Base-by-base conservation (phyloP, 768 basidiomycete species). In the Paxillus rubicundulus region DNA sequence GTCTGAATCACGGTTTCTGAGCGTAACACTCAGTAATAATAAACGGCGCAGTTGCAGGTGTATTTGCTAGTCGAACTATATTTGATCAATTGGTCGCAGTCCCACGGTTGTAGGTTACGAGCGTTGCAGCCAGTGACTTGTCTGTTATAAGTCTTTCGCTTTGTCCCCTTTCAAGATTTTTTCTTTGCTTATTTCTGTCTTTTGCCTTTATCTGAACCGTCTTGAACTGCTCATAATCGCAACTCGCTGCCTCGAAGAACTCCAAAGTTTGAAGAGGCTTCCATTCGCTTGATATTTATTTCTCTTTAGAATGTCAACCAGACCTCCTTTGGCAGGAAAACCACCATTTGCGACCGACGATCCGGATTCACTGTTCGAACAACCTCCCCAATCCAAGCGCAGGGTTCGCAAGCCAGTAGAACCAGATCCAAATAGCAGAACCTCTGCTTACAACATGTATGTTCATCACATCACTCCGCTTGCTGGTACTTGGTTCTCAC, bases 401-500 rank as follows among this genome's bases (percentile, higher is more conserved):
- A 56, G 61, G 56, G 71, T 70, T 62, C 70, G 78, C 61, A 56
- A 75, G 57, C 72, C 78, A 66, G 60, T 73, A 66, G 73, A 71
- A 41, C 70, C 77, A 28, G 74, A 83, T 57, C 78, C 79, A 13
- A 82, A 83, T 65, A 74, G 72, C 50, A 72, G 84, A 53, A 72
- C 79, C 24, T 85, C 85, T 33, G 82, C 81, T 49, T 84, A 86
- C 67, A 81, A 82, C 66, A 75, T 87, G 89, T 91, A 70, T 34
- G 86, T 77, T 43, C 38, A 50, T 42, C 43, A 49, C 30, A 28
- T 51, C 27, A 50, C 54, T 46, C 33, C 38, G 9, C 47, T 47
- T 34, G 12, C 33, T 33, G 5, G 14, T 33, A 32, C 32, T 39
- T 49, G 58, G 27, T 59, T 13, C 44, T 54, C 17, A 58, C 34